Base-by-base conservation (phyloP, 306 rosid genomes). In the Trifolium dubium region DNA sequence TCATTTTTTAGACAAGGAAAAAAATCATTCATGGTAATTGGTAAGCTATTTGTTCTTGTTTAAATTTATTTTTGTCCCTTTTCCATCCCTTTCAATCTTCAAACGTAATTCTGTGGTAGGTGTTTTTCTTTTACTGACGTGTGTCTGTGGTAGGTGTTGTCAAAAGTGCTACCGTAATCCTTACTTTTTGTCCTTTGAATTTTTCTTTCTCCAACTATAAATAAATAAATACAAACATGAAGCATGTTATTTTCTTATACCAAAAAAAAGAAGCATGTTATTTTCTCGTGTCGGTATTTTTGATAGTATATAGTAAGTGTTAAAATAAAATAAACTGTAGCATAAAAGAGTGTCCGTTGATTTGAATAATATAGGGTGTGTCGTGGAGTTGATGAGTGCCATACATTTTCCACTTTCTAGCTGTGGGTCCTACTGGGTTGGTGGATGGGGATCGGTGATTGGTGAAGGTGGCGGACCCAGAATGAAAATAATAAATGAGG, bases 391-490 rank as follows among this genome's bases (percentile, higher is more conserved):
- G 61, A 11, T 77, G 67, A 43, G 46, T 29, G 32, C 77, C 67
- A 60, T 29, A 37, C 19, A 49, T 37, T 47, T 28, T 70, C 47
- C 19, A 1, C 44, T 23, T n/a, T 69, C 6, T 23, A 31, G 58
- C 17, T 6, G 66, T 1, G 64, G 79, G 71, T 39, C 77, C 69
- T 28, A 12, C 17, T 4, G 35, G 79, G 79, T 79, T 73, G 83
- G 83, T 73, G 71, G 39, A 39, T 19, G 34, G 32, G 15, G 55
- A 66, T 56, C 15, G 7, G 70, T 43, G 28, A 50, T 28, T 9
- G 61, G 68, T 71, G 60, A 72, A 55, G 11, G 8, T 64, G 19
- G 64, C 29, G 29, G 61, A 44, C 11, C 30, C 17, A 39, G 40
- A 39, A 28, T 11, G 6, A 56, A 3, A 34, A 35, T 56, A 56